Evolutionary conservation across 2,329 filamentous ascomycete species (phyloP), one percentile per base, ranked within the genome.

Genomic region (Talaromyces amestolkiae): DNA sequence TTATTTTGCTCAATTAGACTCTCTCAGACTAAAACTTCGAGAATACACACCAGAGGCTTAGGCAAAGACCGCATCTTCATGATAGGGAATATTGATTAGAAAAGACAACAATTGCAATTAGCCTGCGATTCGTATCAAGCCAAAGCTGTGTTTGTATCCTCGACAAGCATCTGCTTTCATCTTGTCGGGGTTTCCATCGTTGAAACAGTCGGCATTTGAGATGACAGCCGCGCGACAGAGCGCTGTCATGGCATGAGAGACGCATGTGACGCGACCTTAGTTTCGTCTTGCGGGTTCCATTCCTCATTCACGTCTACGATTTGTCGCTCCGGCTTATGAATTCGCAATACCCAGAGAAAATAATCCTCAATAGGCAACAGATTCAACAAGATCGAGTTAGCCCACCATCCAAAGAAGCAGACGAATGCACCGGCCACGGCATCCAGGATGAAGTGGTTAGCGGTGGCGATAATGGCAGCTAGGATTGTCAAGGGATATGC

Each of bases 391-490:
- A 85, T 71, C 0, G 72, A 66, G 67, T 86, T 86, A 4, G 79
- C 80, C 15, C 72, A 77, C 89, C 89, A 91, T 0, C 87, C 88
- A 5, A 90, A 68, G 3, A 79, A 80, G 70, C 89, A 91, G 3
- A 91, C 87, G 37, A 85, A 72, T 6, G 87, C 86, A 15, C 89
- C 89, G 0, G 88, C 89, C 1, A 91, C 84, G 0, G 89, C 89
- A 73, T 91, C 89, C 7, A 91, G 83, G 58, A 91, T 83, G 73
- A 91, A 86, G 75, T 91, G 89, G 74, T 91, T 91, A 54, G 89
- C 89, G 0, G 89, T 91, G 3, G 89, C 86, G 27, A 91, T 82
- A 69, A 91, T 91, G 31, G 88, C 89, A 9, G 85, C 81, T 5
- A 91, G 77, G 67, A 92, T 91, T 31, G 85, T 80, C 6, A 84